Evolutionary conservation across 202 grass and related monocot species (phyloP).

Genomic region (Panicum virgatum): DNA sequence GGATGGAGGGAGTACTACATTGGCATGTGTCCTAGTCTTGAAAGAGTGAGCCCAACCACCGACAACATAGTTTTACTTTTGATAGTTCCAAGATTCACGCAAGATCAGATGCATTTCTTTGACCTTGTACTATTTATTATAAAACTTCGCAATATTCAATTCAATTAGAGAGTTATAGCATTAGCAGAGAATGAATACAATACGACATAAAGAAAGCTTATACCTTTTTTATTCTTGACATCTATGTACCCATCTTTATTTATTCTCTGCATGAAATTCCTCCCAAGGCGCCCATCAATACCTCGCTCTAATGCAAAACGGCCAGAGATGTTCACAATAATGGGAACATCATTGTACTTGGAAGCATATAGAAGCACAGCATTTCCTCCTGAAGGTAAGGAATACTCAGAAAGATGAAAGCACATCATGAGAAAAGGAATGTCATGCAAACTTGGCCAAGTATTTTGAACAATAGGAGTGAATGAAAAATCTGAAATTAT

Average conservation of each 20-base stretch:
- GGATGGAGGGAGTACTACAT: no score
- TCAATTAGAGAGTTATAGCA: not conserved
- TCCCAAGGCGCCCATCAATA: slow-evolving; percentile 75
- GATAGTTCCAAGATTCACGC: not conserved
- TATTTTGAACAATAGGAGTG: not conserved
- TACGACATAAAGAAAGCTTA: not conserved
- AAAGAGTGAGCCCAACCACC: slow-evolving; percentile 4
- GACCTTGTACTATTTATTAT: slow-evolving; percentile 11
- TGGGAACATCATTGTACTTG: slow-evolving; percentile 54
- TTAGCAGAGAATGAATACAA: not conserved
- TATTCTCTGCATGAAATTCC: slow-evolving; percentile 75
- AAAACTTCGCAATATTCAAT: not conserved
- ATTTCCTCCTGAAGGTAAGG: slow-evolving; percentile 62
- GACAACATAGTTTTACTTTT: slow-evolving; percentile 1
- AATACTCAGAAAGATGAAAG: slow-evolving; percentile 2
- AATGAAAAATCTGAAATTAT: slow-evolving; percentile 6
- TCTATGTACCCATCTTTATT: slow-evolving; percentile 76
- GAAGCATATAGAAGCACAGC: slow-evolving; percentile 86
- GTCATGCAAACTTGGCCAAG: not conserved
- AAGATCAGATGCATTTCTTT: slow-evolving; percentile 6
- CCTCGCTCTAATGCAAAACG: slow-evolving; percentile 78
- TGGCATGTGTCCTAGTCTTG: not conserved
- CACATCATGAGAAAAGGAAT: not conserved
- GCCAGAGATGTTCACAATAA: slow-evolving; percentile 76
- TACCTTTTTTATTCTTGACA: slow-evolving; percentile 81